Evolutionary conservation across 495 filamentous ascomycete species (phyloP).

Genomic region (Xylaria telfairii): DNA sequence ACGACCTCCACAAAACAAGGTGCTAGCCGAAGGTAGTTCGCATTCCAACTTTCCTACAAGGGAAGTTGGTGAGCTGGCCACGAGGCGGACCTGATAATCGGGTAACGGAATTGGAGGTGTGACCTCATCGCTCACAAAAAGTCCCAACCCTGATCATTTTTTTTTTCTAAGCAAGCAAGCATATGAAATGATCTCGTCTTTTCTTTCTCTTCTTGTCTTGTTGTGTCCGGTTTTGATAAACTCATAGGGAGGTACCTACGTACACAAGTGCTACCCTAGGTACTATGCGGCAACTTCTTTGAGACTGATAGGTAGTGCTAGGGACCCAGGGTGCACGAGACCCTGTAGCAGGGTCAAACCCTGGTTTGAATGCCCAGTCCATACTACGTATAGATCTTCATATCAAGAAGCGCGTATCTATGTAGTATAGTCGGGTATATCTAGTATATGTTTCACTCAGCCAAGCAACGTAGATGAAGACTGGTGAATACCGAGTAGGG

Average conservation of each 20-base stretch:
- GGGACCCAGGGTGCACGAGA: neutral
- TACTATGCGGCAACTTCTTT: neutral
- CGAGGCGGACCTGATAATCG: conserved; percentile 17
- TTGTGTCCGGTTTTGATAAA: neutral
- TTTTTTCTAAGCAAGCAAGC: conserved; percentile 8
- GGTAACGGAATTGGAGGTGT: neutral
- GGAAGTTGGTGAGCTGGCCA: conserved; percentile 16
- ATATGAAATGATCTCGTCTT: neutral
- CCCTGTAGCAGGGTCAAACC: neutral
- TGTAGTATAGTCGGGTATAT: neutral
- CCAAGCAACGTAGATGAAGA: neutral
- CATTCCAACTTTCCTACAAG: conserved; percentile 20
- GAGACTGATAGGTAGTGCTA: neutral
- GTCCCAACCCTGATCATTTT: conserved; percentile 3
- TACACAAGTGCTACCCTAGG: neutral
- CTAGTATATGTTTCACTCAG: neutral
- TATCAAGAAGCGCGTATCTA: neutral
- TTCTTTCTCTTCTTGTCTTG: neutral
- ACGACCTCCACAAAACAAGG: conserved; percentile 15
- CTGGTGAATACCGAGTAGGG: neutral
- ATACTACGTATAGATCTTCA: neutral
- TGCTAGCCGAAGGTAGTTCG: conserved; percentile 13
- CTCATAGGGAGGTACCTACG: neutral
- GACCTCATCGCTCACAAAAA: conserved; percentile 19
- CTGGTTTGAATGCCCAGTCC: neutral